phyloP scores from a whole-genome alignment of 192 early-diverging fungal genomes.

The Mortierella claussenii region DNA sequence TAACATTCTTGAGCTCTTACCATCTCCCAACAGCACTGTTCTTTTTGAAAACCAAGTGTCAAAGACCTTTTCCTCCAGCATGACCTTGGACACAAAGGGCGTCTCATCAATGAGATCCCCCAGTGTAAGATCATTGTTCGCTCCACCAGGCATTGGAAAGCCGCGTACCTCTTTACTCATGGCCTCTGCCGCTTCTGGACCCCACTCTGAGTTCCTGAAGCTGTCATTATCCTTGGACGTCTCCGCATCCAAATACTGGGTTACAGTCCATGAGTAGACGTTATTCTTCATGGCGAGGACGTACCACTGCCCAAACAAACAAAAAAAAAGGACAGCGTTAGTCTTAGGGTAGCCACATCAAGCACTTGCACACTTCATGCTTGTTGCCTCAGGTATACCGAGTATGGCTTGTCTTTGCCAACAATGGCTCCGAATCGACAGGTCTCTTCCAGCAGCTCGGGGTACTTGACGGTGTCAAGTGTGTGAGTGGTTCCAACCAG shows the following conservation, averaged over 20 bases:
- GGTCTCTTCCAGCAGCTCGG: not conserved
- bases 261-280: constrained; percentile 1
- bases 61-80: constrained; percentile 37
- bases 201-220: constrained; percentile 3
- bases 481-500: constrained; percentile 5
- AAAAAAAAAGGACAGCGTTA: too few relatives aligned
- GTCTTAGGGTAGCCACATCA: too few relatives aligned
- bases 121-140: not conserved
- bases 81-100: constrained; percentile 18
- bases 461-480: not conserved
- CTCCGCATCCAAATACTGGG: not conserved
- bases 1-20: too few relatives aligned
- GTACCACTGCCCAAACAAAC: constrained; percentile 9
- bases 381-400: too few relatives aligned
- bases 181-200: not conserved
- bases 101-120: constrained; percentile 16
- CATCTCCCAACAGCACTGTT: constrained; percentile 24
- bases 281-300: constrained; percentile 1
- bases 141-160: constrained; percentile 8
- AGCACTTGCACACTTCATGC: too few relatives aligned
- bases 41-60: constrained; percentile 22
- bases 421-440: not conserved
- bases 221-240: not conserved
- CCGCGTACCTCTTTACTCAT: constrained; percentile 24
- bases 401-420: constrained; percentile 4